Conservation (phyloP, 352 stramenopile species). For the Phytophthora citrophthora region DNA sequence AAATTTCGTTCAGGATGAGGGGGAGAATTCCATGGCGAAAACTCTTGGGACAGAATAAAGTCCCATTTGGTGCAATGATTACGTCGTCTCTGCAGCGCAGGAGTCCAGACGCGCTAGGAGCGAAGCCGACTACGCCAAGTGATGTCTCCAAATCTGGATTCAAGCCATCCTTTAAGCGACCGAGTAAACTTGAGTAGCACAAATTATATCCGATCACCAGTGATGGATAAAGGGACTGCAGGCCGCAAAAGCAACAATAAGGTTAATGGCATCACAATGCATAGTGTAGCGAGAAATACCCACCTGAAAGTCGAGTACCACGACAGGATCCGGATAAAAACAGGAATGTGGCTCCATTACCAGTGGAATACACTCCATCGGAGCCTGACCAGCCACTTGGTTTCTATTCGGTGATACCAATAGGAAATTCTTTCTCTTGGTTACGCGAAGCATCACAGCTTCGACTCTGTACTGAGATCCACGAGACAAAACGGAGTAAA, state of each 20-base stretch:
- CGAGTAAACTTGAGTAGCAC: conserved; percentile 97
- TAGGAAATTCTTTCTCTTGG: conserved; percentile 89
- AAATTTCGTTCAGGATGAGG: conserved; percentile 96
- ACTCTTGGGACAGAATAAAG: conserved; percentile 94
- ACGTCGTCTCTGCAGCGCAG: conserved; percentile 55
- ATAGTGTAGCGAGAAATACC: neutral
- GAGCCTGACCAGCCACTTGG: conserved; percentile 89
- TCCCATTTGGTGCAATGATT: conserved; percentile 93
- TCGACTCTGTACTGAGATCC: conserved; percentile 95
- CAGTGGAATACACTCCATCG: conserved; percentile 93
- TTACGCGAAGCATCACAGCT: conserved; percentile 92
- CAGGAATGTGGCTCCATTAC: conserved; percentile 96
- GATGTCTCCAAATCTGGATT: conserved; percentile 68
- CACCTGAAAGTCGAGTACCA: conserved; percentile 98
- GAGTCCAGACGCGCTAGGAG: conserved; percentile 49
- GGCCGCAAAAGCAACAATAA: neutral
- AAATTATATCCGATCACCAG: conserved; percentile 99
- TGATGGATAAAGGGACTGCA: conserved; percentile 98
- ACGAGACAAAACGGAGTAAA: conserved; percentile 92
- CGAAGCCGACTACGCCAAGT: conserved; percentile 70
- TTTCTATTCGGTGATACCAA: conserved; percentile 79
- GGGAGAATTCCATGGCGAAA: conserved; percentile 96
- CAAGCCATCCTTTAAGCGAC: conserved; percentile 88
- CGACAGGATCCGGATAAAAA: conserved; percentile 97
- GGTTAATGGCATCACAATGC: too few species aligned